These are phyloP conservation scores for Plectosphaerella sp. DNA, from an alignment of 2,329 filamentous ascomycete species.

Conservation along the genomic window DNA sequence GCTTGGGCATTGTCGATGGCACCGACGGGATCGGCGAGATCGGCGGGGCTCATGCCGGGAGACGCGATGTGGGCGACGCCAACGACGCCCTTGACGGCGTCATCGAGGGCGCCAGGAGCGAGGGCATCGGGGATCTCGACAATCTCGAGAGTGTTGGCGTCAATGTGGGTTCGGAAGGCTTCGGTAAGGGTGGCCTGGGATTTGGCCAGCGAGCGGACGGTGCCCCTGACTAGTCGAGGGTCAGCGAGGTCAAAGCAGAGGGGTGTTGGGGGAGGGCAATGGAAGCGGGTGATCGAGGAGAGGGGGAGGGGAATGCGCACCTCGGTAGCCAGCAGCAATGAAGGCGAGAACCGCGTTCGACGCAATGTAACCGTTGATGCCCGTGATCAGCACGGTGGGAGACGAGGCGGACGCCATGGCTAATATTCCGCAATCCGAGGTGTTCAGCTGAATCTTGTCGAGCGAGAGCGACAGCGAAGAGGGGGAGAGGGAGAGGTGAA, in stretches of 20 bases:
- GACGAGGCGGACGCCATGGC: slow-evolving; percentile 1
- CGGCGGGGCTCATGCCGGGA: background rate
- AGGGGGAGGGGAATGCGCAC: background rate
- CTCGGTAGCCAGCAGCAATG: slow-evolving; percentile 21
- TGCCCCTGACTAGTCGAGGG: slow-evolving; percentile 19
- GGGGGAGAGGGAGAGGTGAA: no score
- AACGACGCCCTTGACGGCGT: slow-evolving; percentile 19
- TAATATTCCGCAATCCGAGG: background rate
- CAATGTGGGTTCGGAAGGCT: slow-evolving; percentile 9
- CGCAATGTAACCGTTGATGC: slow-evolving; percentile 29
- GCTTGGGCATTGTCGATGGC: background rate
- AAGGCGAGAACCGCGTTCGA: slow-evolving; percentile 20
- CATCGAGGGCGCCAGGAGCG: slow-evolving; percentile 24
- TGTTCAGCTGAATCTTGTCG: background rate
- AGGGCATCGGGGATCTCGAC: slow-evolving; percentile 28
- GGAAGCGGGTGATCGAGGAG: background rate
- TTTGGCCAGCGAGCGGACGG: slow-evolving; percentile 18
- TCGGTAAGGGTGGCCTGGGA: slow-evolving; percentile 9
- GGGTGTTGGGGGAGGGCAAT: background rate
- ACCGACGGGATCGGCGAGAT: background rate
- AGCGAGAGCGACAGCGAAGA: background rate
- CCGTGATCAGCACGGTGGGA: slow-evolving; percentile 21
- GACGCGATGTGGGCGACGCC: slow-evolving; percentile 16
- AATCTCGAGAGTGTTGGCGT: slow-evolving; percentile 14
- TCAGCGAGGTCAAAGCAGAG: background rate